Evolutionary conservation across 73 alveolate genomes (phyloP).

Genomic region (Tetrahymena borealis): DNA sequence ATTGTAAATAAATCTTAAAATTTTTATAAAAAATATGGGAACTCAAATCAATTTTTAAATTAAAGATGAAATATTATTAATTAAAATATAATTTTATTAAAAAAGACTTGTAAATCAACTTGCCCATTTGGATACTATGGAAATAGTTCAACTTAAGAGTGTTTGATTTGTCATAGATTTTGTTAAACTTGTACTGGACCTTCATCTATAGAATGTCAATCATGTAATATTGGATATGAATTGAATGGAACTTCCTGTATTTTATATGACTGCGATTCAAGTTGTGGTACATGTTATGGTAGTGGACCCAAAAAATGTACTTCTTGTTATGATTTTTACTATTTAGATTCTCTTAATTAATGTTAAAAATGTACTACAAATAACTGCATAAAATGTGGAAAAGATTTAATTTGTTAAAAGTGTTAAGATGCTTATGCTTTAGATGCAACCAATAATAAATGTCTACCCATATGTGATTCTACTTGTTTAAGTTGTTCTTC

Average conservation of each 20-base stretch:
- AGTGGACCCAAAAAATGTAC: background rate
- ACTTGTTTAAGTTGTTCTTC: no score
- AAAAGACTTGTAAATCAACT: background rate
- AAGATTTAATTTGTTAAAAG: no score
- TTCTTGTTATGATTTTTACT: no score
- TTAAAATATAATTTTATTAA: background rate
- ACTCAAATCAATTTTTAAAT: no score
- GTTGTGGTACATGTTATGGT: background rate
- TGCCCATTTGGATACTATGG: background rate
- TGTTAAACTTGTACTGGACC: background rate
- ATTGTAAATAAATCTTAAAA: no score
- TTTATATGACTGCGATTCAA: background rate
- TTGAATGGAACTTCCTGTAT: background rate
- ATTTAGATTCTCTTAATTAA: no score
- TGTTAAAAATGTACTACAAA: no score
- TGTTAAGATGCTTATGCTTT: no score
- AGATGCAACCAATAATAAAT: no score
- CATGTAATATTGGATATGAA: background rate
- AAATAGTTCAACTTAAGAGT: background rate
- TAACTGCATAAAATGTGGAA: no score
- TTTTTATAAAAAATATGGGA: no score
- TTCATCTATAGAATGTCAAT: background rate
- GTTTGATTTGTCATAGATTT: background rate
- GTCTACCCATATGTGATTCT: no score
- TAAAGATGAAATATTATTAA: background rate